phyloP scores from a whole-genome alignment of 176 grass and related monocot genomes.

The Musa troglodytarum region DNA sequence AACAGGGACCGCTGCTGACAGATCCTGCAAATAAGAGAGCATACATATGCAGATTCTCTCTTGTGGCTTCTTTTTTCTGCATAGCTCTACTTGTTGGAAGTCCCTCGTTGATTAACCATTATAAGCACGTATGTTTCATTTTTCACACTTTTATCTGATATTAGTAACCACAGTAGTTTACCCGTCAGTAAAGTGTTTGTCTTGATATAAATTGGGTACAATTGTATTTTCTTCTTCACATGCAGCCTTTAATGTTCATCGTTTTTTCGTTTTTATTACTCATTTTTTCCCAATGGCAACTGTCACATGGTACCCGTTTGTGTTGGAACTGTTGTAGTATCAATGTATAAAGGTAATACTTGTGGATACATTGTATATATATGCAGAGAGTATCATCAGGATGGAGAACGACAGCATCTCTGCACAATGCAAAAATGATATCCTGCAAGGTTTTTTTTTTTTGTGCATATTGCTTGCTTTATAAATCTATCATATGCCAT shows the following conservation, averaged over 20 bases:
- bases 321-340: neutral
- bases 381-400: constrained; percentile 2
- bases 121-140: constrained; percentile 11
- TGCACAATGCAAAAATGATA: neutral
- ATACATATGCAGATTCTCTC: constrained; percentile 6
- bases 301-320: neutral
- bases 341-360: neutral
- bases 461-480: neutral
- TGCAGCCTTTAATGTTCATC: neutral
- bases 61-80: constrained; percentile 8
- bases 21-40: constrained; percentile 13
- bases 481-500: neutral
- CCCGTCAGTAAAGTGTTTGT: neutral
- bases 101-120: neutral
- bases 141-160: neutral
- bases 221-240: neutral
- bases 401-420: neutral
- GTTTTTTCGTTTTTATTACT: neutral
- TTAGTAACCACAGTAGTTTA: neutral
- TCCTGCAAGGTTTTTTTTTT: neutral
- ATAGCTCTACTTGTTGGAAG: constrained; percentile 12
- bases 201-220: neutral
- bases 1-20: constrained; percentile 7
- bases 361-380: neutral
- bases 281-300: neutral